Evolutionary conservation across 1,284 basidiomycete genomes (phyloP).

Genomic region (Earliella scabrosa): DNA sequence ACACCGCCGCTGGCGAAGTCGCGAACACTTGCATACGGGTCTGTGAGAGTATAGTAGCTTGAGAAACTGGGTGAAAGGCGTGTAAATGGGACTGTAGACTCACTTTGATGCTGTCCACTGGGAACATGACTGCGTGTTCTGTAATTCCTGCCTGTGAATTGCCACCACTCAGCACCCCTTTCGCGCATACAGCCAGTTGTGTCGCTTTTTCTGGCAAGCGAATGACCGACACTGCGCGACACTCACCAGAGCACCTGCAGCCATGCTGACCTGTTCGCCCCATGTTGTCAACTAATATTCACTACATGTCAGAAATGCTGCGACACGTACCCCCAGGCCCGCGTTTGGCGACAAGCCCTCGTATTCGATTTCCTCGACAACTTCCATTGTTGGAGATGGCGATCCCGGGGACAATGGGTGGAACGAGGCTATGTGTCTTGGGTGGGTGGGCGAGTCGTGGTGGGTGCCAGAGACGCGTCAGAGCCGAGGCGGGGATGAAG

Average conservation of each 20-base stretch:
- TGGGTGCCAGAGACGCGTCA: not conserved
- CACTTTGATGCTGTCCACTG: constrained; percentile 97
- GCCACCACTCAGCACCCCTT: constrained; percentile 11
- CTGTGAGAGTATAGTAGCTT: constrained; percentile 52
- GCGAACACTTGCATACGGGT: constrained; percentile 99
- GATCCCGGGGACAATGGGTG: not conserved
- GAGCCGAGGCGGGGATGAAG: not conserved
- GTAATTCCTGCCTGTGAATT: constrained; percentile 91
- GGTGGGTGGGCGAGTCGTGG: not conserved
- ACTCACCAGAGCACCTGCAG: constrained; percentile 92
- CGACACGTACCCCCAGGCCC: constrained; percentile 63
- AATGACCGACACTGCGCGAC: too few relatives aligned
- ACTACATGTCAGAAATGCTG: not conserved
- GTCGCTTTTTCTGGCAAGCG: not conserved
- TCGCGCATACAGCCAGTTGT: not conserved
- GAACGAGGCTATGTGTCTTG: not conserved
- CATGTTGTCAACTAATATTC: constrained; percentile 3
- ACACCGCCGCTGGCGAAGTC: constrained; percentile 81
- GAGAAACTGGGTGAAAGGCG: too few relatives aligned
- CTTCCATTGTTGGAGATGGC: constrained; percentile 25
- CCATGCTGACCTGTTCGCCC: constrained; percentile 83
- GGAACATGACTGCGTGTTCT: constrained; percentile 99
- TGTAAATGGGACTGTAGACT: constrained; percentile 30
- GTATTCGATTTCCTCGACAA: constrained; percentile 68
- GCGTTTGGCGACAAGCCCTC: constrained; percentile 80